phyloP scores from a whole-genome alignment of 768 basidiomycete genomes.

The Tricholomella constricta region DNA sequence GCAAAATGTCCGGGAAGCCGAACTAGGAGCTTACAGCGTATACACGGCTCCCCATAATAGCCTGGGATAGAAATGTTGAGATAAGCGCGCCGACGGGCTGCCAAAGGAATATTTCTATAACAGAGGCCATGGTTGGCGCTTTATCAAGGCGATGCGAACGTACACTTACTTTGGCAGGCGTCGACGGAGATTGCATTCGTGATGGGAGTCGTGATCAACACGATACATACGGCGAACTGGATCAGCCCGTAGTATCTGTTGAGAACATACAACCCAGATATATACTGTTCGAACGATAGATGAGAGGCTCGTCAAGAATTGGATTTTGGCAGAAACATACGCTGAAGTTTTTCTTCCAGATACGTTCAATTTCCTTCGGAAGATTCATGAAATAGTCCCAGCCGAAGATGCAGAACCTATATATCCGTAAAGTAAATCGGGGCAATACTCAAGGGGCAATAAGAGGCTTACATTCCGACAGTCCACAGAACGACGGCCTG shows the following conservation, averaged over 20 bases:
- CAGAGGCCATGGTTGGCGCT: background rate
- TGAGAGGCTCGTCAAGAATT: background rate
- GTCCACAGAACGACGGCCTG: slow-evolving; percentile 25
- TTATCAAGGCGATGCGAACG: background rate
- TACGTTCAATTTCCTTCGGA: slow-evolving; percentile 23
- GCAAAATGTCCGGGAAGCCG: background rate
- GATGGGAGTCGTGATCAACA: slow-evolving; percentile 17
- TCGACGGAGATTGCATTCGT: slow-evolving; percentile 15
- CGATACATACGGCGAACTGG: slow-evolving; percentile 15
- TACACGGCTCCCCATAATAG: slow-evolving; percentile 26
- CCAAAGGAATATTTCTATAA: slow-evolving; percentile 23
- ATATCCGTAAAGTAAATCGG: slow-evolving; percentile 4
- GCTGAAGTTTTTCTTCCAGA: slow-evolving; percentile 27
- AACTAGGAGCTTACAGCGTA: slow-evolving; percentile 19
- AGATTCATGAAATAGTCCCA: slow-evolving; percentile 28
- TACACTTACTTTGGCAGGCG: slow-evolving; percentile 18
- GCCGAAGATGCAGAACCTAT: slow-evolving; percentile 31
- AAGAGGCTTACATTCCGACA: slow-evolving; percentile 24
- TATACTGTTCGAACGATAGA: slow-evolving; percentile 10
- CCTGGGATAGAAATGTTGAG: slow-evolving; percentile 25
- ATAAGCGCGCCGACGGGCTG: slow-evolving; percentile 27
- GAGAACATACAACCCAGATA: slow-evolving; percentile 18
- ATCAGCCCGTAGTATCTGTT: slow-evolving; percentile 29
- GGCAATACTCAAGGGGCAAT: background rate
- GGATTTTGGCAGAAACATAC: slow-evolving; percentile 9